Base-by-base conservation (phyloP, 1,284 basidiomycete genomes). In the Rhizoctonia solani region DNA sequence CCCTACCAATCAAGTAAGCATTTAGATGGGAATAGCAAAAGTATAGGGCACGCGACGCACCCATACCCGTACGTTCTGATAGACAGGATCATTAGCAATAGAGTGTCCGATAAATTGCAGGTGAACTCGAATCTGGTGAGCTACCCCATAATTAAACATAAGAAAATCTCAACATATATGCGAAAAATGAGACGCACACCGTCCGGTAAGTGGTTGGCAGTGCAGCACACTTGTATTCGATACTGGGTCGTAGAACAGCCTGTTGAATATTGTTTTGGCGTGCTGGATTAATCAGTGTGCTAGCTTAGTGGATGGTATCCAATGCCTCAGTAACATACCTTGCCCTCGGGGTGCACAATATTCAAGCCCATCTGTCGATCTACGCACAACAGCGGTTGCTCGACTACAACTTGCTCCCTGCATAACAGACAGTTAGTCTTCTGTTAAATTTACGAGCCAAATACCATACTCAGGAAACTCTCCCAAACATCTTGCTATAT, bases 341-440 rank as follows among this genome's bases (percentile, higher is more conserved):
- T 94, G 55, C 95, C 95, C 71, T 95, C 87, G 0, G 93, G 92
- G 75, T 96, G 93, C 25, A 98, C 92, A 55, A 98, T 90, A 72
- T 96, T 97, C 53, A 98, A 78, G 3, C 95, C 95, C 87, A 95
- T 95, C 75, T 98, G 95, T 55, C 95, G 83, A 78, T 99, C 97
- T 2, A 98, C 88, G 0, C 93, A 94, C 63, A 99, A 78, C 14
- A 99, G 80, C 0, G 95, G 93, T 74, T 96, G 82, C 72, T 95
- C 91, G 72, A 95, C 95, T 0, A 83, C 78, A 27, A 94, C 79
- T 74, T 94, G 89, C 63, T 84, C 89, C 37, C 92, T 94, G 59
- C 5, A 21, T 16, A 23, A 16, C 32, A 34, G 11, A 34, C 34
- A 47, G 8, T 47, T 13, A 59, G 14, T 21, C 19, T 16, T 23